Percentiles rank a stretch among this genome's conserved stretches.
phyloP scores from a whole-genome alignment of 2,329 filamentous ascomycete species.

The Colletotrichum filicis region DNA sequence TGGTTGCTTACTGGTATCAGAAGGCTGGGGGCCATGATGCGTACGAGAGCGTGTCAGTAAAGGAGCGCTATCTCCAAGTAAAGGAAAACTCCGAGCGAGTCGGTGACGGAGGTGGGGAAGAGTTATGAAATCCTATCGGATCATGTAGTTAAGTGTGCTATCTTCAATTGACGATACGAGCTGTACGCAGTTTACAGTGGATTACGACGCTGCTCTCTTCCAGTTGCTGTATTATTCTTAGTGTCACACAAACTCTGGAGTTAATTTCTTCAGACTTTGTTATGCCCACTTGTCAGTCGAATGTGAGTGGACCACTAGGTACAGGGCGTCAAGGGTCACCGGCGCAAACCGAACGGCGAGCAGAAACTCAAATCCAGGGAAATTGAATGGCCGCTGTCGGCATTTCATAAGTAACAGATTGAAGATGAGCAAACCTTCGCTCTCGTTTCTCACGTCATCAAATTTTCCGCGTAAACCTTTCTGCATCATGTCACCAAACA shows the following conservation, averaged over 20 bases:
- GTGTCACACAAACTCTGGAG: background rate
- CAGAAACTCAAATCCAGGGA: background rate
- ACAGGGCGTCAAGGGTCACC: background rate
- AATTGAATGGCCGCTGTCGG: background rate
- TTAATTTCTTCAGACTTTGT: background rate
- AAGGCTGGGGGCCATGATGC: conserved; percentile 7
- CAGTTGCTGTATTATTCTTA: background rate
- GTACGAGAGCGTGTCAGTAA: conserved; percentile 10
- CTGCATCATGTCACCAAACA: background rate
- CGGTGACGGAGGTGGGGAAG: background rate
- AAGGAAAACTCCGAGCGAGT: background rate
- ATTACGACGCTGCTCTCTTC: background rate
- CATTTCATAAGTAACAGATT: background rate
- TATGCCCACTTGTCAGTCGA: background rate
- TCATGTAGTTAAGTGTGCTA: background rate
- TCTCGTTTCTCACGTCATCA: background rate
- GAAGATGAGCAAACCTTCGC: background rate
- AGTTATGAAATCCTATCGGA: background rate
- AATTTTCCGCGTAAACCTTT: background rate
- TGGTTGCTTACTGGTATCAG: conserved; percentile 33
- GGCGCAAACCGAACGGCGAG: background rate
- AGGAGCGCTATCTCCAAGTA: conserved; percentile 11
- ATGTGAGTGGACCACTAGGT: background rate
- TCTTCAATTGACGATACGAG: background rate
- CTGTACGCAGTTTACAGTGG: background rate